Base-by-base conservation (phyloP, 169 alveolate genomes). In the Cryptosporidium viatorum region DNA sequence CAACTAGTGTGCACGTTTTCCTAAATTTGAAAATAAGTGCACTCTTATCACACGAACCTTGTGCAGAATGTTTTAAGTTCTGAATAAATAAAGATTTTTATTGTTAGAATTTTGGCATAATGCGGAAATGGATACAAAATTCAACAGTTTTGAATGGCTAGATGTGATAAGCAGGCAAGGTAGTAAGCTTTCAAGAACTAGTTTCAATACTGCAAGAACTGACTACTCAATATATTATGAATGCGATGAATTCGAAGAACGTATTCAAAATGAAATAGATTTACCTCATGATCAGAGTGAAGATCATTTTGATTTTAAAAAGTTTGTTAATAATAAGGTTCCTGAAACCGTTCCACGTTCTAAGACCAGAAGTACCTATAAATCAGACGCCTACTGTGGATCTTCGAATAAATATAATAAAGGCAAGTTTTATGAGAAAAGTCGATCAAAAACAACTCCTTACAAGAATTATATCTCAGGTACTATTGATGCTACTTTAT, bases 101-200 rank as follows among this genome's bases (percentile, higher is more conserved):
- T n/a, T 23, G n/a, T 16, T 69, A 39, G 10, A 14, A 69, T 69
- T 69, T 37, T 39, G 23, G 0, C 5, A 48, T 14, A 18, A 41
- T 69, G 62, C 14, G 7, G 50, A 69, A 29, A 43, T 50, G 67
- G 23, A 71, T 35, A 73, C 29, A 33, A 33, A 35, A 52, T 21
- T 29, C 33, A 43, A 65, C 16, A 65, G 89, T 18, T 26, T 10
- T 80, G 89, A 80, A 41, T 80, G 74, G 80, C 21, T 62, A 12
- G 89, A 80, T 80, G 48, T 74, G 2, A 31, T 65, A 62, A 80
- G 80, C 16, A 80, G 89, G 59, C 89, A 80, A 45, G 45, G 68
- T n/a, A 80, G 89, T 43, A 62, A 62, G 31, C 48, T 59, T 45
- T 80, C 89, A 37, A 80, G 75, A 62, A 29, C 89, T 6, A 80